Evolutionary conservation across 2,329 filamentous ascomycete species (phyloP).

Genomic region (Colletotrichum gloeosporioides): DNA sequence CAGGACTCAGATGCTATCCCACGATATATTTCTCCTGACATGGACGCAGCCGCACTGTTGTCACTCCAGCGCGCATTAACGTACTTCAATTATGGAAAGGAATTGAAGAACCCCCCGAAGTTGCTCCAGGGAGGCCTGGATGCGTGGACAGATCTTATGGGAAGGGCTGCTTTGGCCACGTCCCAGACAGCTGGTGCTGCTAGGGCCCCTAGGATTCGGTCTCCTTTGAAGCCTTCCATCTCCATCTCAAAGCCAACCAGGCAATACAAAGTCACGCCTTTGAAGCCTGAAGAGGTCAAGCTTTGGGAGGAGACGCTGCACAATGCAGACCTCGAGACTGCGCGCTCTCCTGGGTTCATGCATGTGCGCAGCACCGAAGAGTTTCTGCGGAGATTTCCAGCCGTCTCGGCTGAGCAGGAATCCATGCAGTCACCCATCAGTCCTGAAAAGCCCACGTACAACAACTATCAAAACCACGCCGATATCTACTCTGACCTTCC

Average conservation of each 20-base stretch:
- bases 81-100: conserved; percentile 82
- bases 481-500: conserved; percentile 54
- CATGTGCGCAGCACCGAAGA: conserved; percentile 80
- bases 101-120: conserved; percentile 74
- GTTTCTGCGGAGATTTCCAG: conserved; percentile 82
- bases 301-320: conserved; percentile 81
- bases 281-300: conserved; percentile 81
- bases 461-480: conserved; percentile 25
- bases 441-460: conserved; percentile 13
- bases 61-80: conserved; percentile 80
- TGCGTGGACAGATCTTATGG: conserved; percentile 86
- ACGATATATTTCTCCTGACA: conserved; percentile 32
- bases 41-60: conserved; percentile 63
- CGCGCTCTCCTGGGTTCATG: conserved; percentile 48
- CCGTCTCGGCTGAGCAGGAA: conserved; percentile 66
- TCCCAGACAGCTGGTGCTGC: conserved; percentile 32
- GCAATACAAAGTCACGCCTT: conserved; percentile 64
- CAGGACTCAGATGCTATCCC: conserved; percentile 64
- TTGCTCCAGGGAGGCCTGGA: conserved; percentile 83
- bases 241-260: conserved; percentile 34
- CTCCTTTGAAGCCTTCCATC: conserved; percentile 13
- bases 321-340: conserved; percentile 61
- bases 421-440: conserved; percentile 58
- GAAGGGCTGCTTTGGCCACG: conserved; percentile 64
- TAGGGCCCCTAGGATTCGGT: conserved; percentile 8